Conservation (phyloP, 208 protist species). For the Jaenimonas drosophilae region DNA sequence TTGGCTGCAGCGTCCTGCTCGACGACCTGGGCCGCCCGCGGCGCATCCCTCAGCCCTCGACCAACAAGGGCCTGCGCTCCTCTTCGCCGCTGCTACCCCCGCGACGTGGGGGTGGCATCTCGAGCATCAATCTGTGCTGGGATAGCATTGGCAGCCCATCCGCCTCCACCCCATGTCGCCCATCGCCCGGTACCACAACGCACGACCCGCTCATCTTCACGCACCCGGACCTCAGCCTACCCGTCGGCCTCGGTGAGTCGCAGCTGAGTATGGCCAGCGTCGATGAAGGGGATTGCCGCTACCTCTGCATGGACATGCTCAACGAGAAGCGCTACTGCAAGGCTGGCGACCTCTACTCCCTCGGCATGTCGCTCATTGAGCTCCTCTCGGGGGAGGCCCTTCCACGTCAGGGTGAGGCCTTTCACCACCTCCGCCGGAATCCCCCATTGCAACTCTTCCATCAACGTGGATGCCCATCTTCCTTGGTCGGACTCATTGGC, state of each 20-base stretch:
- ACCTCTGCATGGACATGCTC: constrained; percentile 87
- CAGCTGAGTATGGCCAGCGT: constrained; percentile 67
- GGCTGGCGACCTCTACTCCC: constrained; percentile 84
- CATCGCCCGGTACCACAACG: too few species aligned
- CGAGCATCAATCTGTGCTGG: too few species aligned
- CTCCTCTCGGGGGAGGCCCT: constrained; percentile 71
- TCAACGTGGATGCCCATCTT: constrained; percentile 46
- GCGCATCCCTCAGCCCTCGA: constrained; percentile 6
- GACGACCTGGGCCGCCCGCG: constrained; percentile 49
- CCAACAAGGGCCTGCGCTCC: too few species aligned
- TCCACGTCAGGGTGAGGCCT: constrained; percentile 64
- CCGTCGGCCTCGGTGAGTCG: not conserved
- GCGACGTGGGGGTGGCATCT: too few species aligned
- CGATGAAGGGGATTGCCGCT: constrained; percentile 88
- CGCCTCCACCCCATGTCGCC: not conserved
- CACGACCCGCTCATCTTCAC: too few species aligned
- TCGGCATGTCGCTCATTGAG: constrained; percentile 89
- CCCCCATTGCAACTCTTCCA: constrained; percentile 30
- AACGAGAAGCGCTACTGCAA: constrained; percentile 78
- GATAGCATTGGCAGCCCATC: not conserved
- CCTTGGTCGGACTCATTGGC: constrained; percentile 34
- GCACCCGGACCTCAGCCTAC: too few species aligned
- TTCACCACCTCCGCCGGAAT: constrained; percentile 40
- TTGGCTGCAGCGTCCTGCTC: constrained; percentile 80
- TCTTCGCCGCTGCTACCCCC: too few species aligned